Evolutionary conservation across 1,284 basidiomycete genomes (phyloP).

Genomic region (Dichomitus squalens): DNA sequence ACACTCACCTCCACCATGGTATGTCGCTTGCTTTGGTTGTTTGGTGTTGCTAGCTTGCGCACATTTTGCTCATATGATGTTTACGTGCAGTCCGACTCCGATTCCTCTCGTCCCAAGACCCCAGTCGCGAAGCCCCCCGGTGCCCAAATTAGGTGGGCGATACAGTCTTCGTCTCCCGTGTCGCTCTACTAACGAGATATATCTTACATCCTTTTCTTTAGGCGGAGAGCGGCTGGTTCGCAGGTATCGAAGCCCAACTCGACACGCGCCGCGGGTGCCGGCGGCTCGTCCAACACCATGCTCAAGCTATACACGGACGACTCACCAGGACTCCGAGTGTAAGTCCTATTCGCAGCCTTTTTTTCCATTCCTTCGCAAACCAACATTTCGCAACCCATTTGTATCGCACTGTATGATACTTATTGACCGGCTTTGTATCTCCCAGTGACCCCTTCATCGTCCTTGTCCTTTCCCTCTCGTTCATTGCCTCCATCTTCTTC

Average conservation of each 20-base stretch:
- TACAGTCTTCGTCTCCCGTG: neutral
- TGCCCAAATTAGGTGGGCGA: conserved; percentile 73
- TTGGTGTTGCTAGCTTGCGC: neutral
- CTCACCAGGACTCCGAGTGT: conserved; percentile 96
- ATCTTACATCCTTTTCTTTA: conserved; percentile 34
- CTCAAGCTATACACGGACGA: conserved; percentile 98
- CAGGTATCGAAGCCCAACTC: conserved; percentile 85
- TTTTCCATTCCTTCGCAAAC: neutral
- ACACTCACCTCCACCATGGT: conserved; percentile 31
- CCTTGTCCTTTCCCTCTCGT: conserved; percentile 93
- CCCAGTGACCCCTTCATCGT: conserved; percentile 96
- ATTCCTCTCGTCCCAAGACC: conserved; percentile 31
- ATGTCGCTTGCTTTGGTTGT: conserved; percentile 22
- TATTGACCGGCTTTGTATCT: neutral
- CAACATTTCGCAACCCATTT: neutral
- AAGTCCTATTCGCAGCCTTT: conserved; percentile 40
- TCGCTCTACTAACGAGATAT: neutral
- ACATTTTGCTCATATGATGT: neutral
- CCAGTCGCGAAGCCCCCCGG: conserved; percentile 70
- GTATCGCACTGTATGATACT: neutral
- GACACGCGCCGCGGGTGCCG: conserved; percentile 90
- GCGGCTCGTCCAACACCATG: conserved; percentile 97
- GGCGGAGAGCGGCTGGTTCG: conserved; percentile 77
- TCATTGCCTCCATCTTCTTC: conserved; percentile 99
- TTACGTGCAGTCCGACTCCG: conserved; percentile 38